Evolutionary conservation across 2,329 filamentous ascomycete genomes (phyloP), one percentile per base, ranked within the genome.

Genomic region (Scopulariopsis brevicaulis): DNA sequence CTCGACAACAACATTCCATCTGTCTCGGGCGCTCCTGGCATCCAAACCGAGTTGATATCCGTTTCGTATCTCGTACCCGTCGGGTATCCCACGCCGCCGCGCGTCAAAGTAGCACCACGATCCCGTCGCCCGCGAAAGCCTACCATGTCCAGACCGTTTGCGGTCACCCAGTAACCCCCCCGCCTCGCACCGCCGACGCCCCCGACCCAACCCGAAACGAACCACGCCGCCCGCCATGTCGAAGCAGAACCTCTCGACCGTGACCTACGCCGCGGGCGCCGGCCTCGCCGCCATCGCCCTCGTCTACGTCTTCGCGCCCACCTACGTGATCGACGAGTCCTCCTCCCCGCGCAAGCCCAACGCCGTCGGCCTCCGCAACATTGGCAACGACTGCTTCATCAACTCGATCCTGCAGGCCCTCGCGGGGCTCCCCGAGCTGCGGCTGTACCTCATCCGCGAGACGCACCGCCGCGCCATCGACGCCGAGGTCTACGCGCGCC

Each of bases 261-360:
- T 90, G 65, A 90, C 90, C 52, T 99, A 99, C 74, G 94, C 94
- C 67, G 94, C 93, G 60, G 93, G 93, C 65, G 94, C 93, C 60
- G 96, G 92, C 58, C 86, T 99, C 62, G 94, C 94, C 58, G 94
- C 94, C 61, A 89, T 96, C 62, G 93, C 94, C 35, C 83, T 97
- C 59, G 89, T 97, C 70, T 99, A 97, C 73, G 93, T 97, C 65
- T 97, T 99, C 73, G 91, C 87, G 10, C 94, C 94, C n/a, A 97
- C 92, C 56, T 97, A 93, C 72, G 89, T 96, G 66, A 86, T 97
- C 70, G 93, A 99, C 73, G 85, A 86, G 68, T 82, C 80, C 58
- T 74, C 74, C 52, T 24, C 54, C n/a, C 55, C 40, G 40, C 85
- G 89, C 64, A 94, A 91, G 72, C 93, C 90, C 68, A 89, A 89